phyloP scores from a whole-genome alignment of 1,139 yeast genomes.

The Kodamaea arcana region DNA sequence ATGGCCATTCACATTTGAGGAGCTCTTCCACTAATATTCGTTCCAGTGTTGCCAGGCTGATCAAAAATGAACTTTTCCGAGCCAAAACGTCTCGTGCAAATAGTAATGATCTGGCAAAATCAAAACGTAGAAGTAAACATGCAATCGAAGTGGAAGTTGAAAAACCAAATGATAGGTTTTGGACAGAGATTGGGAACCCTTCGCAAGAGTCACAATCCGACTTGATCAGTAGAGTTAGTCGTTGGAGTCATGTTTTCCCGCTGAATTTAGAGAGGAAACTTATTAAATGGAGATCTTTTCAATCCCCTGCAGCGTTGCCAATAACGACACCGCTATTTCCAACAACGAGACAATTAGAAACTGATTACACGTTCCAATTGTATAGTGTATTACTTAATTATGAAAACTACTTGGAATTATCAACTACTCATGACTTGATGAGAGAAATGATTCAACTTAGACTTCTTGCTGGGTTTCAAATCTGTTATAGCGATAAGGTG shows the following conservation, averaged over 20 bases:
- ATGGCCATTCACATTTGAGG: background rate
- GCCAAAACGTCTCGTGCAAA: constrained; percentile 1
- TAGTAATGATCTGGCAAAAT: constrained; percentile 1
- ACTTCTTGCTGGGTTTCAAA: constrained; percentile 83
- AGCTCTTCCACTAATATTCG: background rate
- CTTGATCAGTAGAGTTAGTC: constrained; percentile 42
- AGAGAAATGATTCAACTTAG: constrained; percentile 86
- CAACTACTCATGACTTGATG: constrained; percentile 60
- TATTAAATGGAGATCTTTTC: constrained; percentile 88
- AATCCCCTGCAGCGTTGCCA: constrained; percentile 92
- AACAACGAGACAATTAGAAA: constrained; percentile 56
- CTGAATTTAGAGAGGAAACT: constrained; percentile 57
- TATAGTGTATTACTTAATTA: constrained; percentile 61
- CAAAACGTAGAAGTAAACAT: background rate
- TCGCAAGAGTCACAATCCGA: constrained; percentile 54
- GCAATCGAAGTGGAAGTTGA: background rate
- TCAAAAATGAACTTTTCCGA: constrained; percentile 2
- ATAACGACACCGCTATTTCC: constrained; percentile 78
- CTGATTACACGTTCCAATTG: constrained; percentile 57
- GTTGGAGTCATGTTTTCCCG: constrained; percentile 92
- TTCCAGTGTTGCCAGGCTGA: background rate
- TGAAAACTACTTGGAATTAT: constrained; percentile 48
- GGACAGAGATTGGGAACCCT: constrained; percentile 71
- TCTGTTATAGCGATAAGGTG: constrained; percentile 70
- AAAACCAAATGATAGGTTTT: constrained; percentile 33